phyloP scores from a whole-genome alignment of 192 early-diverging fungal species.

The Entomortierella parvispora region DNA sequence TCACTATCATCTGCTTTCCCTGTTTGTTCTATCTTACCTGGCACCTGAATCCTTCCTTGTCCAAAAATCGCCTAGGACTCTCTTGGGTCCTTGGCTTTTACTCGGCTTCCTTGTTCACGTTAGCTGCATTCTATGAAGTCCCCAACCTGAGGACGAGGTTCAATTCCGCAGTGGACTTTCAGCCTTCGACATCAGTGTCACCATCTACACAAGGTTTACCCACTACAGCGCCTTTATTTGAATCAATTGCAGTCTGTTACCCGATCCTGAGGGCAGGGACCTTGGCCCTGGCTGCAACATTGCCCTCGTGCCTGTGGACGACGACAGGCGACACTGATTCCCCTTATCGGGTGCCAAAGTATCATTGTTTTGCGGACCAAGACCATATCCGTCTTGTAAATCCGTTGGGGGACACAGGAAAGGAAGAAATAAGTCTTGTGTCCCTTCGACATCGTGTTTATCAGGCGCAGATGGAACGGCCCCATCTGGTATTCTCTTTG shows the following conservation, averaged over 20 bases:
- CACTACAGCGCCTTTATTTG: not conserved
- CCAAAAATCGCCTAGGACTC: constrained; percentile 43
- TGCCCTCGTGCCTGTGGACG: no score
- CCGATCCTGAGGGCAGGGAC: constrained; percentile 21
- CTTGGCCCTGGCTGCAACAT: not conserved
- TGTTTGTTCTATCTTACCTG: constrained; percentile 46
- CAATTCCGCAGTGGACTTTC: constrained; percentile 35
- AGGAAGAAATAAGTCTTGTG: not conserved
- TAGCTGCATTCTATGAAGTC: constrained; percentile 33
- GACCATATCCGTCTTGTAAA: not conserved
- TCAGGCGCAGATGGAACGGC: constrained; percentile 34
- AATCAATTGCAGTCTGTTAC: constrained; percentile 11
- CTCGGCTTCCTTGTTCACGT: constrained; percentile 28
- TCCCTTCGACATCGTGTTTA: constrained; percentile 29
- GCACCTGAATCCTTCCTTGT: constrained; percentile 38
- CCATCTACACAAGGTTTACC: not conserved
- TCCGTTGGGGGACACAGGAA: no score
- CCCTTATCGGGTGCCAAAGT: constrained; percentile 3
- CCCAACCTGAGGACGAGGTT: constrained; percentile 40
- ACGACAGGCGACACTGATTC: no score
- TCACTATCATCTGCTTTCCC: constrained; percentile 26
- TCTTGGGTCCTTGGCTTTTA: constrained; percentile 47
- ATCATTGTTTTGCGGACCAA: constrained; percentile 41
- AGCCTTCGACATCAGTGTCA: not conserved
- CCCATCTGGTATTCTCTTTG: constrained; percentile 35